These are phyloP conservation scores for Sugiyamaella xylanicola DNA, from an alignment of 1,139 yeast species.

Conservation along the genomic window DNA sequence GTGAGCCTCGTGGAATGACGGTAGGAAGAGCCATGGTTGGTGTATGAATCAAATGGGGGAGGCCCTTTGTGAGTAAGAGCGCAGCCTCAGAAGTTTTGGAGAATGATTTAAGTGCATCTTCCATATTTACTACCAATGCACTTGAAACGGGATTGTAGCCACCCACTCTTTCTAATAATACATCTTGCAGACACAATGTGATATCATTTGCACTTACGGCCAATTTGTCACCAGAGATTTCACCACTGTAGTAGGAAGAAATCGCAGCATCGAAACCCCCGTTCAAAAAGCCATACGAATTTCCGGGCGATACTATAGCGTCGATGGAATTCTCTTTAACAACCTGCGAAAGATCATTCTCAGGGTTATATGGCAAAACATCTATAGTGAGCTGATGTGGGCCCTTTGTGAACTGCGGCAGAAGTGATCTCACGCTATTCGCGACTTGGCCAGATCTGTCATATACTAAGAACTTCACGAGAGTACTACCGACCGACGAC, in stretches of 20 bases:
- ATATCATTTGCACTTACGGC: conserved; percentile 29
- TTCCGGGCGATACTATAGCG: conserved; percentile 56
- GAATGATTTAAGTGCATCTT: conserved; percentile 8
- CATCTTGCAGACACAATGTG: conserved; percentile 31
- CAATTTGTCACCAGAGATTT: not conserved
- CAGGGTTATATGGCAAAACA: conserved; percentile 20
- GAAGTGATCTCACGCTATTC: conserved; percentile 4
- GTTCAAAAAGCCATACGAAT: conserved; percentile 53
- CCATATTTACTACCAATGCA: conserved; percentile 38
- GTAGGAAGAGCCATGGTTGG: conserved; percentile 55
- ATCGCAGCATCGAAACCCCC: conserved; percentile 56
- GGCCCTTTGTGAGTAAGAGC: not conserved
- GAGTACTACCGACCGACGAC: not conserved
- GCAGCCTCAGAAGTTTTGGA: conserved; percentile 10
- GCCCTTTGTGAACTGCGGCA: conserved; percentile 8
- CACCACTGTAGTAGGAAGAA: conserved; percentile 43
- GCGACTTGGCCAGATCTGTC: conserved; percentile 15
- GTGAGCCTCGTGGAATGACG: conserved; percentile 26
- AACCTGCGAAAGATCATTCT: conserved; percentile 21
- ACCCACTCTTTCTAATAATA: conserved; percentile 27
- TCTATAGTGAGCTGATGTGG: conserved; percentile 15
- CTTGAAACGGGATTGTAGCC: conserved; percentile 44
- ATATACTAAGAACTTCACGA: conserved; percentile 17
- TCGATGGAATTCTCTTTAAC: conserved; percentile 25
- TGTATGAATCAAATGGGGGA: conserved; percentile 46